Evolutionary conservation across 2,329 filamentous ascomycete genomes (phyloP).

Genomic region (Dryadomyces quercivorus): DNA sequence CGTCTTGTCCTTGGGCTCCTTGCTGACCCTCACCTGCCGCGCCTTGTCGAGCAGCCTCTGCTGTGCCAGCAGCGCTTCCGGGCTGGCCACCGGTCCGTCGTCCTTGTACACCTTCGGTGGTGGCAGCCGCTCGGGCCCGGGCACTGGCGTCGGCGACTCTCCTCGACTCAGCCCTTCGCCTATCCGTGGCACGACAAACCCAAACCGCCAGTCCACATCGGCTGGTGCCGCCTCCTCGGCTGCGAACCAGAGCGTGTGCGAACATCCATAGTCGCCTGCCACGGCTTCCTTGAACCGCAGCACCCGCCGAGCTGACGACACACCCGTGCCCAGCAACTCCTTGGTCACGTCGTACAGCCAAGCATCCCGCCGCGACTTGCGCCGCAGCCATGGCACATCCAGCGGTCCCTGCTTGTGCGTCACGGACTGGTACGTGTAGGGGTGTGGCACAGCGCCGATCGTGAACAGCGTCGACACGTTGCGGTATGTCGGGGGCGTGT

Average conservation of each 20-base stretch:
- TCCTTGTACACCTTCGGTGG: constrained; percentile 33
- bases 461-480: constrained; percentile 66
- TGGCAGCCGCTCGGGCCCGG: constrained; percentile 43
- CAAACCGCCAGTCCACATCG: constrained; percentile 84
- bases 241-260: constrained; percentile 68
- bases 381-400: constrained; percentile 52
- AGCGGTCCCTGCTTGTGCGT: constrained; percentile 48
- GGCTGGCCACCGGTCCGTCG: constrained; percentile 36
- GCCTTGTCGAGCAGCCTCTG: constrained; percentile 34
- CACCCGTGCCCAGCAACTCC: constrained; percentile 50
- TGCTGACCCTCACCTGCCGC: constrained; percentile 30
- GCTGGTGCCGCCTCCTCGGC: constrained; percentile 51
- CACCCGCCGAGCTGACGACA: constrained; percentile 53
- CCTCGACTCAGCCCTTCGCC: constrained; percentile 31
- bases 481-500: constrained; percentile 53
- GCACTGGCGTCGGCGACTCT: constrained; percentile 44
- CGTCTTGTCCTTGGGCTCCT: constrained; percentile 29
- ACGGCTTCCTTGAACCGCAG: constrained; percentile 72
- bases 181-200: constrained; percentile 61
- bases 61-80: constrained; percentile 43
- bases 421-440: constrained; percentile 68
- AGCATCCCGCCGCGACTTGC: constrained; percentile 58
- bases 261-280: constrained; percentile 50
- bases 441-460: constrained; percentile 81
- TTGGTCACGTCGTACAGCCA: constrained; percentile 67